Conservation (phyloP, 257 asterid species). For the Fraxinus americana region DNA sequence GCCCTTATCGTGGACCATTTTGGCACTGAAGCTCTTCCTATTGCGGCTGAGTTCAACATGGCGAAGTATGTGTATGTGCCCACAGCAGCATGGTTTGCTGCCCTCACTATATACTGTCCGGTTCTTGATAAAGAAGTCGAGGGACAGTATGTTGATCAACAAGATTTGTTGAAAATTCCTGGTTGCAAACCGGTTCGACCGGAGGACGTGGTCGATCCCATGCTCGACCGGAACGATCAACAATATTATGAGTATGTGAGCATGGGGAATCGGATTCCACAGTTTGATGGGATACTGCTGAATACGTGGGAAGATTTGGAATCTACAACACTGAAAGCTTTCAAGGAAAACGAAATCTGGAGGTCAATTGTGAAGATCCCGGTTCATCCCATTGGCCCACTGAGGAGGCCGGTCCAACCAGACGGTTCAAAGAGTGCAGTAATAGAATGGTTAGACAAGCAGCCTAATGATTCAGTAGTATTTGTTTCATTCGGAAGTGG, state of each 20-base stretch:
- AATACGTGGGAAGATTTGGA: slow-evolving; percentile 71
- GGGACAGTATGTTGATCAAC: slow-evolving; percentile 54
- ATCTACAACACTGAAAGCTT: slow-evolving; percentile 44
- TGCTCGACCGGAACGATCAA: slow-evolving; percentile 56
- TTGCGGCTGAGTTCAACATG: too few relatives aligned
- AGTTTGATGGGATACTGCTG: slow-evolving; percentile 60
- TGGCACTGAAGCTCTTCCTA: slow-evolving; percentile 38
- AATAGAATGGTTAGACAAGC: slow-evolving; percentile 55
- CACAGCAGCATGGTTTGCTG: too few relatives aligned
- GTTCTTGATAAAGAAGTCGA: slow-evolving; percentile 49
- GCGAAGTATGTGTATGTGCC: too few relatives aligned
- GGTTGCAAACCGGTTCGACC: slow-evolving; percentile 73
- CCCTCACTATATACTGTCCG: slow-evolving; percentile 21
- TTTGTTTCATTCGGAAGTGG: slow-evolving; percentile 75
- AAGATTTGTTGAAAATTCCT: slow-evolving; percentile 42
- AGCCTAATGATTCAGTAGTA: slow-evolving; percentile 52
- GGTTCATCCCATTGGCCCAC: slow-evolving; percentile 65
- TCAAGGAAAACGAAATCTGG: slow-evolving; percentile 34
- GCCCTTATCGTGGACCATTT: slow-evolving; percentile 61
- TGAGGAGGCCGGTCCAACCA: slow-evolving; percentile 40
- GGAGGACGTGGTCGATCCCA: slow-evolving; percentile 65
- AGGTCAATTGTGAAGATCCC: slow-evolving; percentile 35
- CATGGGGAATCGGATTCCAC: slow-evolving; percentile 21
- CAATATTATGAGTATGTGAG: slow-evolving; percentile 45
- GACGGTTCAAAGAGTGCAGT: slow-evolving; percentile 2